Evolutionary conservation across 306 rosid genomes (phyloP).

Genomic region (Nissolia schottii): DNA sequence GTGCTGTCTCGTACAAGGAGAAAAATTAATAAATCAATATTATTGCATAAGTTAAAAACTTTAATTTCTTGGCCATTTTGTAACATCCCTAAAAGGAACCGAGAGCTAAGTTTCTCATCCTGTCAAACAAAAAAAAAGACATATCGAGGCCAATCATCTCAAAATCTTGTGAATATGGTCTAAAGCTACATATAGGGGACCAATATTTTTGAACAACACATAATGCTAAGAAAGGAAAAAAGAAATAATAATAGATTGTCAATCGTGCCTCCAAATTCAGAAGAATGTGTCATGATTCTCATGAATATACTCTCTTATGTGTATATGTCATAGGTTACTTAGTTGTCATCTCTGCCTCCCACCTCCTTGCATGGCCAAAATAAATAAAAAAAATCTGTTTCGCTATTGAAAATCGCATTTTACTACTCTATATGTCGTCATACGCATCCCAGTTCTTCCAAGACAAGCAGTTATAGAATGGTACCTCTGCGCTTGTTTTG

Average conservation of each 20-base stretch:
- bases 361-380: not conserved
- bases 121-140: not conserved
- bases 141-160: constrained; percentile 10
- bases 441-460: not conserved
- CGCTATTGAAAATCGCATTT: not conserved
- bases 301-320: constrained; percentile 3
- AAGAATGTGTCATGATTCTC: constrained; percentile 14
- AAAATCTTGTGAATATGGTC: constrained; percentile 24
- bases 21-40: no score
- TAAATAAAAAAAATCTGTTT: not conserved
- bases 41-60: no score
- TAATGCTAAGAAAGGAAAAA: constrained; percentile 2
- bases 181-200: constrained; percentile 23
- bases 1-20: no score
- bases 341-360: not conserved
- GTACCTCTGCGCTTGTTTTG: constrained; percentile 2
- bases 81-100: no score
- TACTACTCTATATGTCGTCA: not conserved
- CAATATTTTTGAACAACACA: constrained; percentile 16
- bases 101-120: not conserved
- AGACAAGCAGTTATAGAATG: constrained; percentile 6
- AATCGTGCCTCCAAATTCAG: constrained; percentile 16
- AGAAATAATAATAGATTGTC: not conserved
- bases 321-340: not conserved
- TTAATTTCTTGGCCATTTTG: no score